phyloP scores from a whole-genome alignment of 176 grass and related monocot genomes.

The Rhynchospora breviuscula region DNA sequence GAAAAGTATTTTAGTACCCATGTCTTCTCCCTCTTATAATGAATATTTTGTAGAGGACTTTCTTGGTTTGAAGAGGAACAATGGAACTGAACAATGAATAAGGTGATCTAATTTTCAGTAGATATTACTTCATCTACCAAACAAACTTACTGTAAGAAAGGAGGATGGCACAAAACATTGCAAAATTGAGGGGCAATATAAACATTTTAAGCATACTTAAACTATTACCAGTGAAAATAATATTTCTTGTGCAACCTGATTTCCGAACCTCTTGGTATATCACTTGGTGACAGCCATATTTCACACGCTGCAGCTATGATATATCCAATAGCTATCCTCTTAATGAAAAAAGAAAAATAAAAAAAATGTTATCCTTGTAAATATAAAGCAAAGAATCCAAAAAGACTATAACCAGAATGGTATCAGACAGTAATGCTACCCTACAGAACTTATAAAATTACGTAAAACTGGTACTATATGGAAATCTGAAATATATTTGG shows the following conservation, averaged over 20 bases:
- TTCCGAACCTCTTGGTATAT: conserved; percentile 41
- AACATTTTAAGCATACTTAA: neutral
- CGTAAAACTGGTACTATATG: neutral
- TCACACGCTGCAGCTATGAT: conserved; percentile 66
- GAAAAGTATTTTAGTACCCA: neutral
- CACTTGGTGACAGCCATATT: conserved; percentile 68
- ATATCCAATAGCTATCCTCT: conserved; percentile 93
- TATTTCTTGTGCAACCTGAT: conserved; percentile 54
- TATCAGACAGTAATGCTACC: neutral
- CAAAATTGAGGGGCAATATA: neutral
- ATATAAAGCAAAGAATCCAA: neutral
- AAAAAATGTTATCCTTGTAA: neutral
- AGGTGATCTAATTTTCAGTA: neutral
- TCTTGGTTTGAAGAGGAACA: neutral
- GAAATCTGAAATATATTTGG: conserved; percentile 3
- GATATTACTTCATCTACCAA: neutral
- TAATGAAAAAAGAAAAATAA: conserved; percentile 22
- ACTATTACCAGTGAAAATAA: conserved; percentile 26
- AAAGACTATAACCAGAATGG: neutral
- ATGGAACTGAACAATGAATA: neutral
- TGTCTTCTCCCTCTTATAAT: neutral
- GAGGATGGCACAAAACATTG: neutral
- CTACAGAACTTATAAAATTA: neutral
- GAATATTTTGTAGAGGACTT: neutral
- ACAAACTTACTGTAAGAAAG: neutral